phyloP scores from a whole-genome alignment of 768 basidiomycete genomes.

The Guyanaporus albipodus region DNA sequence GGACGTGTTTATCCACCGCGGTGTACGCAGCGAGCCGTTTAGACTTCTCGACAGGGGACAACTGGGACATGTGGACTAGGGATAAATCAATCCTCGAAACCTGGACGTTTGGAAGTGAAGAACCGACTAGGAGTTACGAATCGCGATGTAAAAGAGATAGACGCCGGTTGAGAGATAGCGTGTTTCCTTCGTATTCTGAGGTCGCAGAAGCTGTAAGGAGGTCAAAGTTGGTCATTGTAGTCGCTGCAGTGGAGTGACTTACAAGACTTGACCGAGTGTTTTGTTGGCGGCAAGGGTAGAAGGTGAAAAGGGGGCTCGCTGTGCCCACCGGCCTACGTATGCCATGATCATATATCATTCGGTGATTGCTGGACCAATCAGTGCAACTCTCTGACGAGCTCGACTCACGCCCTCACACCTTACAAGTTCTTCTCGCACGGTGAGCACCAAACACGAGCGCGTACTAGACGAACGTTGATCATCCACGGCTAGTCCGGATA shows the following conservation, averaged over 20 bases:
- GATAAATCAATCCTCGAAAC: neutral
- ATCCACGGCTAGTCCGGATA: no score
- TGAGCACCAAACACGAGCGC: slow-evolving; percentile 31
- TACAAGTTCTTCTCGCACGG: slow-evolving; percentile 70
- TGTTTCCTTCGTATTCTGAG: slow-evolving; percentile 8
- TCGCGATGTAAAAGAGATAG: slow-evolving; percentile 2
- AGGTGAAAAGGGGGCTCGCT: no score
- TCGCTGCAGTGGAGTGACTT: slow-evolving; percentile 3
- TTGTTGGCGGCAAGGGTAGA: slow-evolving; percentile 3
- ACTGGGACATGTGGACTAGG: slow-evolving; percentile 29
- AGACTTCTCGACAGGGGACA: slow-evolving; percentile 60
- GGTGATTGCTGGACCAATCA: no score
- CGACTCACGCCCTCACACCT: neutral
- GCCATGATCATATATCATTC: no score
- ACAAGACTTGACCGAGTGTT: slow-evolving; percentile 15
- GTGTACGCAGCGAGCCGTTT: slow-evolving; percentile 92
- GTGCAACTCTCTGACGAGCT: neutral
- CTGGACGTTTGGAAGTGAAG: neutral
- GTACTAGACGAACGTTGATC: no score
- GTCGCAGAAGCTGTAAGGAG: neutral
- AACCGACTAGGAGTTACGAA: slow-evolving; percentile 8
- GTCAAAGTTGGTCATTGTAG: neutral
- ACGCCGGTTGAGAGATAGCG: slow-evolving; percentile 7
- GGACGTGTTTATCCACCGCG: slow-evolving; percentile 88
- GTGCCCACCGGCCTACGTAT: no score